Evolutionary conservation across 1,284 basidiomycete genomes (phyloP), one percentile per base, ranked within the genome.

Genomic region (Veloboletus limbatus): DNA sequence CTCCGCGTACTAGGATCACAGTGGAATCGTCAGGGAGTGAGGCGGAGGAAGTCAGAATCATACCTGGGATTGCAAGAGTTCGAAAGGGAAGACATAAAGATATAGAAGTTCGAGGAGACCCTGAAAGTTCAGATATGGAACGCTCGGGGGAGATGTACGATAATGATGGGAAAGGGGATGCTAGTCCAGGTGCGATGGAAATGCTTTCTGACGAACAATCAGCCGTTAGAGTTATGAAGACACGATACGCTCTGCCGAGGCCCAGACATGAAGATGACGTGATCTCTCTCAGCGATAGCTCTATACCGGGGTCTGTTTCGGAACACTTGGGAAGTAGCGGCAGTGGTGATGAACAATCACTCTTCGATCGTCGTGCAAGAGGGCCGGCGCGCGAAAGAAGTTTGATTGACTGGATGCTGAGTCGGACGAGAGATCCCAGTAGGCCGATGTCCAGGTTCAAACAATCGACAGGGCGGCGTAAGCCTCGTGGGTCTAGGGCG

Each of bases 361-460:
- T 73, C 24, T 55, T 56, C 25, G 59, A 68, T 22, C 52, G 44
- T 49, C 58, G 48, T 21, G 24, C 49, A 32, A 59, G 55, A 28
- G 54, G 48, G 2, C 59, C 58, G 24, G 49, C 45, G 10, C 68
- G 59, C 34, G 72, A 76, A 47, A 69, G 67, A 50, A 74, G 70
- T 53, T 57, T 80, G 33, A 80, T 82, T 42, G 78, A 82, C 49
- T 79, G 73, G 62, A 82, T 82, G 80, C 51, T 82, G 35, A 66
- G 64, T n/a, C 69, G 70, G 43, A 69, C 69, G 6, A 67, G 69
- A 28, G 65, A 54, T 25, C 52, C 69, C 37, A 63, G 59, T 13
- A 50, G 43, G 40, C 49, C 41, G 26, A 54, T 49, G 42, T 36
- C 38, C 47, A 54, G 44, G 35, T 13, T 10, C 6, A 56, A 50